Evolutionary conservation across 2,329 filamentous ascomycete species (phyloP), one percentile per base, ranked within the genome.

Genomic region (Endothia cerciana): DNA sequence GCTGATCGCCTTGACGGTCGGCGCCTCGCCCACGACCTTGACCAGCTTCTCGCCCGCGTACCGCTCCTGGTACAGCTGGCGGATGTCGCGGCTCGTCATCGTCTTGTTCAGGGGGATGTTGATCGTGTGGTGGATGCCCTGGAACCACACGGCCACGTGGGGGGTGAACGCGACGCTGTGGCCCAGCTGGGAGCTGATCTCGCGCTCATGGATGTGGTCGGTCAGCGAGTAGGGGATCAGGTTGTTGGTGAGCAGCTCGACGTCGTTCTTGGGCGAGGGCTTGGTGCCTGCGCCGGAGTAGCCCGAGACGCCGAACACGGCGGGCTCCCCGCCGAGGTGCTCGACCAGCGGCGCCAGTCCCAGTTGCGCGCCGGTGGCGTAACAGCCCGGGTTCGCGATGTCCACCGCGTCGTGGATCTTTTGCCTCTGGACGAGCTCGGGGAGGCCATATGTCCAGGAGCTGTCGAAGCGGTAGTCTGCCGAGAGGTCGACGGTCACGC

Each of bases 271-370:
- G 25, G 93, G 90, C 70, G 89, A 92, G 0, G 93, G 93, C 83
- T 97, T 97, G 57, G 94, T 97, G 71, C 95, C 95, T 11, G 95
- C 95, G 47, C 95, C 95, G 0, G 92, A 96, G 81, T 97, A 98
- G 30, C 94, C 94, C 2, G 91, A 95, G 7, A 97, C 91, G 77
- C 94, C 94, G 73, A 98, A 97, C 60, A 95, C 84, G 25, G 89
- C 91, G 8, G 94, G 93, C 73, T 90, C 85, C 28, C 90, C 93
- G 40, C 88, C 91, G 13, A 98, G 84, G 77, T 92, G 74, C 59
- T 89, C 87, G 0, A 97, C 83, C 10, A 97, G 82, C 49, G 94
- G 94, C 15, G 93, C 87, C 72, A 98, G 93, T 65, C 91, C 93
- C 53, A 98, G 84, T 80, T 98, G 94, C 13, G 94, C 92, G 25